Percentiles rank a stretch among this genome's conserved stretches.
Evolutionary conservation across 768 basidiomycete species (phyloP).

Genomic region (Suillus variegatus): DNA sequence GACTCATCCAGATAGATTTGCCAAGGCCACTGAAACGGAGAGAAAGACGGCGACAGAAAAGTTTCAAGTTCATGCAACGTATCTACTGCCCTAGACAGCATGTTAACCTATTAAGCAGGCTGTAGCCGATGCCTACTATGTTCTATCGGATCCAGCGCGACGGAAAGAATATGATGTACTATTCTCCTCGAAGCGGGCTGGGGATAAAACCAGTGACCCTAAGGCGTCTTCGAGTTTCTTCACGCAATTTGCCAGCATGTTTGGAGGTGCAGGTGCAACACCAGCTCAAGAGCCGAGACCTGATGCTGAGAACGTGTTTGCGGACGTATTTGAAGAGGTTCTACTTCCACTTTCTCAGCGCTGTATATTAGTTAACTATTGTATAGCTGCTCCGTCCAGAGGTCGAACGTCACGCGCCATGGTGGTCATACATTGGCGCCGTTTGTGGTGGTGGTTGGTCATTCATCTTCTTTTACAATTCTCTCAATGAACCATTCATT

Average conservation of each 20-base stretch:
- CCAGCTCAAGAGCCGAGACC: slow-evolving; percentile 51
- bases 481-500: slow-evolving; percentile 39
- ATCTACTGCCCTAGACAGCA: neutral
- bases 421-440: slow-evolving; percentile 77
- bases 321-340: slow-evolving; percentile 92
- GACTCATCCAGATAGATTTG: slow-evolving; percentile 87
- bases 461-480: neutral
- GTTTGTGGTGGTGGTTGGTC: slow-evolving; percentile 62
- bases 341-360: neutral
- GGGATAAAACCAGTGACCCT: slow-evolving; percentile 62
- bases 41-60: slow-evolving; percentile 76
- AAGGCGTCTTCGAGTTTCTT: slow-evolving; percentile 76
- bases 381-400: slow-evolving; percentile 76
- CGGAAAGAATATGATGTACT: slow-evolving; percentile 73
- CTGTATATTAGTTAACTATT: neutral
- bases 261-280: slow-evolving; percentile 43
- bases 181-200: slow-evolving; percentile 52
- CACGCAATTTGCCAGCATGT: slow-evolving; percentile 71
- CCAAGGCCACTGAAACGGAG: slow-evolving; percentile 69
- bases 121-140: slow-evolving; percentile 93
- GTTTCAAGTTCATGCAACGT: slow-evolving; percentile 64
- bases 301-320: slow-evolving; percentile 80
- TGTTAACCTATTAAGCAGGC: slow-evolving; percentile 43
- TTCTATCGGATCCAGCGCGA: slow-evolving; percentile 77
- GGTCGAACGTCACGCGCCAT: slow-evolving; percentile 66